These are phyloP conservation scores for Hypomyces rosellus DNA, from an alignment of 2,329 filamentous ascomycete genomes.

Conservation along the genomic window DNA sequence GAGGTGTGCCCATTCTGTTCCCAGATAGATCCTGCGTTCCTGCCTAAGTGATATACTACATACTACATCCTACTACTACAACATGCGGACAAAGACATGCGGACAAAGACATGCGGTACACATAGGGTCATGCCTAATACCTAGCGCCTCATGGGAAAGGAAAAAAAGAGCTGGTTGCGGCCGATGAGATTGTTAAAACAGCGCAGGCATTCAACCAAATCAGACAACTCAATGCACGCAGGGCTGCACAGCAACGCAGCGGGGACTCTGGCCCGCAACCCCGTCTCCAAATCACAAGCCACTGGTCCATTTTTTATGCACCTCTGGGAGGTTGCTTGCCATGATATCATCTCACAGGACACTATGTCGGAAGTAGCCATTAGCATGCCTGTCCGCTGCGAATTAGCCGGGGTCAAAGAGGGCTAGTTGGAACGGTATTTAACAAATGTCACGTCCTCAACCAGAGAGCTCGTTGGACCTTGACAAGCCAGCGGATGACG, in stretches of 20 bases:
- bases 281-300: constrained; percentile 12
- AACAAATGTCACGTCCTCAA: background rate
- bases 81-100: background rate
- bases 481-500: constrained; percentile 9
- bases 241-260: constrained; percentile 9
- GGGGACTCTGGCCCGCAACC: constrained; percentile 9
- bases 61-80: background rate
- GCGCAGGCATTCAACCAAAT: background rate
- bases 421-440: constrained; percentile 1
- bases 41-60: constrained; percentile 4
- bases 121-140: background rate
- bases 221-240: background rate
- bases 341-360: constrained; percentile 30
- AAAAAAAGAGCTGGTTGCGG: background rate
- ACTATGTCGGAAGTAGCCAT: constrained; percentile 15
- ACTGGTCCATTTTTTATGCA: constrained; percentile 2
- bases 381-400: constrained; percentile 12
- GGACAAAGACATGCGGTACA: no score
- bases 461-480: constrained; percentile 4
- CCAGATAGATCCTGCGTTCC: constrained; percentile 1
- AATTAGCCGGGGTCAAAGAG: constrained; percentile 9
- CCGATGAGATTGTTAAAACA: background rate
- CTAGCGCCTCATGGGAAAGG: background rate
- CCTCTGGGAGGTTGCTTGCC: constrained; percentile 4
- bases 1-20: background rate